Evolutionary conservation across 768 basidiomycete genomes (phyloP).

Genomic region (Boletus sp.): DNA sequence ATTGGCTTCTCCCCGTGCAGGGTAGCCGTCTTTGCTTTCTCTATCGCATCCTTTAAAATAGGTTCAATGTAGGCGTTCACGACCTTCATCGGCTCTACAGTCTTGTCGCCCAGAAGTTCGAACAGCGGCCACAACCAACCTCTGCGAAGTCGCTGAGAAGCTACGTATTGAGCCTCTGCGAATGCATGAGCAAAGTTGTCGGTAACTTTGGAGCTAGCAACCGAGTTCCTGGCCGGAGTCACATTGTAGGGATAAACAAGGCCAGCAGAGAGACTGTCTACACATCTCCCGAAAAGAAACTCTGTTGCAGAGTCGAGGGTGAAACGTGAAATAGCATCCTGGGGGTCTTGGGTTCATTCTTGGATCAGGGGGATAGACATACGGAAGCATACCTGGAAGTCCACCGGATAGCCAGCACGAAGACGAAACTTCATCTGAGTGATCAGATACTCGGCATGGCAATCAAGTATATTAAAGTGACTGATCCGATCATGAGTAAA

Average conservation of each 20-base stretch:
- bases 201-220: constrained; percentile 31
- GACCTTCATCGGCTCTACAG: constrained; percentile 46
- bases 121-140: constrained; percentile 53
- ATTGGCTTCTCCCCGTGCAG: constrained; percentile 20
- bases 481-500: constrained; percentile 58
- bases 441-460: constrained; percentile 46
- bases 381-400: constrained; percentile 46
- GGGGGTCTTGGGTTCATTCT: background rate
- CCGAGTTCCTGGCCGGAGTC: constrained; percentile 11
- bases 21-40: constrained; percentile 32
- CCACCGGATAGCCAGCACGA: constrained; percentile 48
- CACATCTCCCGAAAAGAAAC: constrained; percentile 60
- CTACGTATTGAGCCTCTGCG: constrained; percentile 42
- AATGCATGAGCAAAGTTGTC: constrained; percentile 50
- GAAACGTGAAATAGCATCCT: constrained; percentile 60
- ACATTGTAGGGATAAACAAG: constrained; percentile 52
- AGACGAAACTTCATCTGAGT: constrained; percentile 46
- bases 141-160: constrained; percentile 40
- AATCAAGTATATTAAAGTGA: constrained; percentile 60
- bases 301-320: constrained; percentile 66
- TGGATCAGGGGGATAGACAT: background rate
- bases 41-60: constrained; percentile 41
- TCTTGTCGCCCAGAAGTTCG: constrained; percentile 48
- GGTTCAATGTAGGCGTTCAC: constrained; percentile 53
- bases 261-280: constrained; percentile 48